Evolutionary conservation across 805 yeast genomes (phyloP).

Genomic region (Ogataea thermomethanolica): DNA sequence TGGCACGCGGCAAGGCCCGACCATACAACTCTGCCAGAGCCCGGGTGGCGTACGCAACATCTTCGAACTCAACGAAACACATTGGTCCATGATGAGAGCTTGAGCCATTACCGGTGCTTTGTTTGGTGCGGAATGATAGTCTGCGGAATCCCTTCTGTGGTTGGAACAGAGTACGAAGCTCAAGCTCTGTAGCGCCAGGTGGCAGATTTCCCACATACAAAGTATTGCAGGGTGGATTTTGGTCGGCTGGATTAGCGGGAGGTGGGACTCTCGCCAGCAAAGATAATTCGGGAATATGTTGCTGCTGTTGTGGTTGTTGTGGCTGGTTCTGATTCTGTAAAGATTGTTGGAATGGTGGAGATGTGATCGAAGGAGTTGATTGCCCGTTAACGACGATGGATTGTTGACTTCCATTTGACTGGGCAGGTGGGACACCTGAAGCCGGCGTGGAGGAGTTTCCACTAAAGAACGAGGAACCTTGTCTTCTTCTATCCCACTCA

Average conservation of each 20-base stretch:
- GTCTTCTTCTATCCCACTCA: constrained; percentile 50
- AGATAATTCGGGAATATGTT: constrained; percentile 55
- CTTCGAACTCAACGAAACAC: constrained; percentile 99
- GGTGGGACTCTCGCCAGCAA: constrained; percentile 78
- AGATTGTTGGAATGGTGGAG: constrained; percentile 26
- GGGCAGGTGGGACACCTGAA: constrained; percentile 5
- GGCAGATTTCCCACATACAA: constrained; percentile 96
- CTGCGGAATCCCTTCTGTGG: constrained; percentile 92
- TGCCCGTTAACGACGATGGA: constrained; percentile 16
- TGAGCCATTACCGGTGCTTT: constrained; percentile 24
- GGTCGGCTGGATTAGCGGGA: constrained; percentile 98
- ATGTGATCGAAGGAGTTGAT: constrained; percentile 19
- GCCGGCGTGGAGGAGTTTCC: constrained; percentile 10
- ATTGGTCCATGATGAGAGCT: constrained; percentile 82
- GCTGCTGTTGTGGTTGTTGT: constrained; percentile 24
- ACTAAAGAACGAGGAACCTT: constrained; percentile 51
- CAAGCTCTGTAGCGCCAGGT: constrained; percentile 94
- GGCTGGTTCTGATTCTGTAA: constrained; percentile 10
- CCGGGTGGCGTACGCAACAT: constrained; percentile 86
- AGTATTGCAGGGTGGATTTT: constrained; percentile 98
- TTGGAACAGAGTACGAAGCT: constrained; percentile 79
- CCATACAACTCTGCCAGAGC: constrained; percentile 95
- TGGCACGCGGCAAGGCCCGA: constrained; percentile 78
- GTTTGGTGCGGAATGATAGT: constrained; percentile 83
- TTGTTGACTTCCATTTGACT: constrained; percentile 16